Evolutionary conservation across 139 green algal species (phyloP), one percentile per base, ranked within the genome.

Genomic region (Eudorina sp.): DNA sequence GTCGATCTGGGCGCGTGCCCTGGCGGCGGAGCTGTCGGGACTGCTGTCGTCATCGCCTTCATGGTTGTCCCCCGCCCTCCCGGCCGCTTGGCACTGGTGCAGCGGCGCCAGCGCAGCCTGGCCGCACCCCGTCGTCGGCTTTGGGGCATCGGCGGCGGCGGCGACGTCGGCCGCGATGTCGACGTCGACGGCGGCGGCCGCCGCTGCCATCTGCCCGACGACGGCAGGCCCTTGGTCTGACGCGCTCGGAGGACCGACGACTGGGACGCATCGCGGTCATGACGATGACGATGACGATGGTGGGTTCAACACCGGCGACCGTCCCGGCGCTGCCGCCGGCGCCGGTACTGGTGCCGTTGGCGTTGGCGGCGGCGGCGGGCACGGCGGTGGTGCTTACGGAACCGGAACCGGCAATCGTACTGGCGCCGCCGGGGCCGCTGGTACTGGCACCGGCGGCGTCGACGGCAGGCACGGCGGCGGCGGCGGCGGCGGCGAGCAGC

Each of bases 151-250:
- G 31, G 31, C 68, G 31, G 68, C 68, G 31, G 13, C 21, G 34
- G 69, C 8, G 4, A 21, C 69, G 4, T 36, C 21, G 40, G 69
- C 38, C 21, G 36, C 36, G 40, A 4, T 51, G 4, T 19, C 16
- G 66, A 9, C 18, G 31, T 9, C 36, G n/a, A 13, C 66, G n/a
- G 40, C 70, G 2, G 70, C 8, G 40, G 40, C 36, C 36, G 36
- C 19, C 1, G 69, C 69, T 27, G 69, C 69, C 69, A 77, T 77
- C 36, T 77, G 69, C 40, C 34, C 69, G n/a, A n/a, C n/a, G n/a
- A n/a, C n/a, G n/a, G n/a, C n/a, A n/a, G n/a, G n/a, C n/a, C n/a
- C n/a, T n/a, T 0, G 13, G 18, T 27, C 8, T 53, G 36, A 34
- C 69, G n/a, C n/a, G n/a, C n/a, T n/a, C n/a, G n/a, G n/a, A n/a